These are phyloP conservation scores for Yamadazyma aaseri DNA, from an alignment of 1,139 yeast species.

Conservation along the genomic window DNA sequence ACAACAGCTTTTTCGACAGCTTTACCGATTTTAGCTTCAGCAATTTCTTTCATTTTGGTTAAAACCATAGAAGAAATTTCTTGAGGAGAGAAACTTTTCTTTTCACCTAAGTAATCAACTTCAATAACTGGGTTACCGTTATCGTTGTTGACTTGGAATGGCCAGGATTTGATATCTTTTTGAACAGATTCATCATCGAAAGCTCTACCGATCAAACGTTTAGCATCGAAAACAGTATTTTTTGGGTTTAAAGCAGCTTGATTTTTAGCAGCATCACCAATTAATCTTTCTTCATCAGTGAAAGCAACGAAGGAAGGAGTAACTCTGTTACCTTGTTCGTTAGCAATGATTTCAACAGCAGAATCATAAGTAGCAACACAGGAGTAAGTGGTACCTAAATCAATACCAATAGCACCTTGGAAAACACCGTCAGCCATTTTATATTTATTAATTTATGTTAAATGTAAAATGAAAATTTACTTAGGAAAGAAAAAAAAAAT, in stretches of 20 bases:
- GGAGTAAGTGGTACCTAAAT: constrained; percentile 82
- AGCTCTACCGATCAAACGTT: constrained; percentile 71
- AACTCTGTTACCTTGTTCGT: constrained; percentile 63
- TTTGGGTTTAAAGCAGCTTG: constrained; percentile 97
- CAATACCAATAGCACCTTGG: constrained; percentile 94
- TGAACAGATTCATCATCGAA: constrained; percentile 44
- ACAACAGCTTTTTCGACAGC: constrained; percentile 48
- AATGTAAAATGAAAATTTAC: constrained; percentile 16
- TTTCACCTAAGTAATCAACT: constrained; percentile 93
- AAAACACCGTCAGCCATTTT: constrained; percentile 98
- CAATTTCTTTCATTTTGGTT: constrained; percentile 57
- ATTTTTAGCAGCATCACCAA: constrained; percentile 99
- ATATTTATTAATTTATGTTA: constrained; percentile 10
- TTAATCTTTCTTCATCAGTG: constrained; percentile 95
- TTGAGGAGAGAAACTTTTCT: constrained; percentile 94
- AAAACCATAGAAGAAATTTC: constrained; percentile 96
- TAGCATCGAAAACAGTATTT: constrained; percentile 96
- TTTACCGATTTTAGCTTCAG: constrained; percentile 44
- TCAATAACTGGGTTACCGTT: constrained; percentile 87
- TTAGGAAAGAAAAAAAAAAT: constrained; percentile 13
- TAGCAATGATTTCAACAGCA: constrained; percentile 64
- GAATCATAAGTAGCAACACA: constrained; percentile 82
- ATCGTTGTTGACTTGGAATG: constrained; percentile 54
- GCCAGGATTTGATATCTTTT: constrained; percentile 44
- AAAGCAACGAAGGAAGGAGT: constrained; percentile 98